Evolutionary conservation across 345 rosid species (phyloP).

Genomic region (Citrus cavaleriei): DNA sequence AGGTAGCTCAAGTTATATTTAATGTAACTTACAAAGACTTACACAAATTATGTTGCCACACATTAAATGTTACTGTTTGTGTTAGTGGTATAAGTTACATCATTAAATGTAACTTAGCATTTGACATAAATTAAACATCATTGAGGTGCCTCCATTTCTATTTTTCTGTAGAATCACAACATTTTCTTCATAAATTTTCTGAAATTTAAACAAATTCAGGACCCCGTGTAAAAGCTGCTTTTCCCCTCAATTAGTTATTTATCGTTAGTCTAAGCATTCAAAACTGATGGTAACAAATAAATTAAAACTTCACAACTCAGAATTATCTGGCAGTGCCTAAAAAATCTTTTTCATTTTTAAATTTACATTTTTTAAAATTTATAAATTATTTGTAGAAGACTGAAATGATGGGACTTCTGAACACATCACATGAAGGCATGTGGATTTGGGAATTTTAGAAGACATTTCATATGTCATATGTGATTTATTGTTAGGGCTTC

Average conservation of each 20-base stretch:
- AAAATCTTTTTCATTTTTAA: neutral
- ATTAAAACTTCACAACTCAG: neutral
- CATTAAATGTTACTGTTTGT: too few species aligned
- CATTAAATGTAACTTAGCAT: too few species aligned
- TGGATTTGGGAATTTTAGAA: neutral
- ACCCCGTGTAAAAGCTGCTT: neutral
- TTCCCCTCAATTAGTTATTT: neutral
- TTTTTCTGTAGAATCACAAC: too few species aligned
- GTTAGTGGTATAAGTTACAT: too few species aligned
- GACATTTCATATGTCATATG: neutral
- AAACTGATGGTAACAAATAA: neutral
- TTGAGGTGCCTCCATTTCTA: too few species aligned
- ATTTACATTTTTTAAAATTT: too few species aligned
- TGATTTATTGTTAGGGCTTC: neutral
- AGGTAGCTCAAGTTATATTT: fast-evolving
- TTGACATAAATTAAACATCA: too few species aligned
- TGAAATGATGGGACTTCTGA: neutral
- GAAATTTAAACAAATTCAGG: neutral
- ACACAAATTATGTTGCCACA: too few species aligned
- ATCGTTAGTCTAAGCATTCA: neutral
- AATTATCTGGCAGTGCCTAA: neutral
- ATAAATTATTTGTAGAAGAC: neutral
- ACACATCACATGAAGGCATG: neutral
- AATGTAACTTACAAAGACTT: too few species aligned
- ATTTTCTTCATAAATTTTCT: neutral